Conservation (phyloP, 2,329 filamentous ascomycete species). For the Apiospora arundinis region DNA sequence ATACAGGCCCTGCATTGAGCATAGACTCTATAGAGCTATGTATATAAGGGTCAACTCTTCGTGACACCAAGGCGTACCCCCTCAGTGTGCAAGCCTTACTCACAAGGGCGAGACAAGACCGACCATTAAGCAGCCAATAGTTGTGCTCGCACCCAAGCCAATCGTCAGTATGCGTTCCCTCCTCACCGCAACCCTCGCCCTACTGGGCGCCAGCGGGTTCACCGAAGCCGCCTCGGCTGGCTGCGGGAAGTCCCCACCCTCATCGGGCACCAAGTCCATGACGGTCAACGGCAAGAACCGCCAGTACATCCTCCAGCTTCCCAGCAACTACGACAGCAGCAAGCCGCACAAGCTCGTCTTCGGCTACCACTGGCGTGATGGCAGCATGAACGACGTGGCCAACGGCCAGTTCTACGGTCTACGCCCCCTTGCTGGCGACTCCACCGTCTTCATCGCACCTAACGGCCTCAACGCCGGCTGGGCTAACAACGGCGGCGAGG, state of each 20-base stretch:
- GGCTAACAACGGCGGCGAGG: slow-evolving; percentile 49
- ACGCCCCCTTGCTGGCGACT: slow-evolving; percentile 41
- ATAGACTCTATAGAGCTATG: too few relatives aligned
- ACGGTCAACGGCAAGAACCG: slow-evolving; percentile 46
- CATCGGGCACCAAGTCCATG: slow-evolving; percentile 41
- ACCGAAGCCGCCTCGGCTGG: slow-evolving; percentile 32
- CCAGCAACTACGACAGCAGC: slow-evolving; percentile 47
- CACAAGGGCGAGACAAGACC: background rate
- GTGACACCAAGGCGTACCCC: background rate
- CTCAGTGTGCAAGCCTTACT: background rate
- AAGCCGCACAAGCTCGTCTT: slow-evolving; percentile 50
- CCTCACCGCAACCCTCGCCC: background rate
- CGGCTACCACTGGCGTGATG: slow-evolving; percentile 48
- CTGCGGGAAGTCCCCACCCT: slow-evolving; percentile 42
- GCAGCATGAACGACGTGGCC: slow-evolving; percentile 45
- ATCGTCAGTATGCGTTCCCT: background rate
- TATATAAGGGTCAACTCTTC: background rate
- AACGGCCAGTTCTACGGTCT: slow-evolving; percentile 48
- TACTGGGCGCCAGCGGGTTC: slow-evolving; percentile 11
- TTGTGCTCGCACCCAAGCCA: background rate
- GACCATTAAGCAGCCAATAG: background rate
- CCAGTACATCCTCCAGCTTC: slow-evolving; percentile 47
- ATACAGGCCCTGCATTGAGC: too few relatives aligned
- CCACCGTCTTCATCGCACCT: slow-evolving; percentile 51
- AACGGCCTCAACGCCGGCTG: slow-evolving; percentile 49